Percentiles rank a stretch among this genome's conserved stretches.
Evolutionary conservation across 129 eudicot genomes (phyloP).

Genomic region (Ambrosia trifida): DNA sequence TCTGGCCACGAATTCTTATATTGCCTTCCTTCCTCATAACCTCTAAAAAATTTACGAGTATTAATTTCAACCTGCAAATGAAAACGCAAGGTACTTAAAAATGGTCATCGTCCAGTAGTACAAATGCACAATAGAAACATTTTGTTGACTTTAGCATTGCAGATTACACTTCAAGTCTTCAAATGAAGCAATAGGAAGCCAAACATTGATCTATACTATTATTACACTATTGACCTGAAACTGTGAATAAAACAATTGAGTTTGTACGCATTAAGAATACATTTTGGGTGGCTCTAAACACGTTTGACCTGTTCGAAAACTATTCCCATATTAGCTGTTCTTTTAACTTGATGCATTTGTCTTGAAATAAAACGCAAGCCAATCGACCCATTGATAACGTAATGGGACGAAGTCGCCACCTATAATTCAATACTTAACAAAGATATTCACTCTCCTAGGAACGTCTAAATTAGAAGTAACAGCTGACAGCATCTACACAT

Average conservation of each 20-base stretch:
- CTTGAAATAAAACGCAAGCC: background rate
- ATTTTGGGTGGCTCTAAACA: background rate
- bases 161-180: background rate
- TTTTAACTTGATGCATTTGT: background rate
- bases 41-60: constrained; percentile 58
- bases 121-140: background rate
- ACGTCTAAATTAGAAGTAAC: too few species aligned
- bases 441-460: too few species aligned
- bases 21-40: constrained; percentile 58
- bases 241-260: background rate
- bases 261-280: background rate
- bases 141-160: background rate
- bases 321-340: background rate
- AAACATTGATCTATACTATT: background rate
- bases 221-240: background rate
- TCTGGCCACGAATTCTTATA: constrained; percentile 66
- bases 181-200: background rate
- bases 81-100: background rate
- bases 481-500: background rate
- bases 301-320: background rate
- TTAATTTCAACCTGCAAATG: constrained; percentile 62
- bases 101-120: background rate
- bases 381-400: background rate
- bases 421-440: too few species aligned
- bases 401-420: too few species aligned